Evolutionary conservation across 169 alveolate genomes (phyloP), one percentile per base, ranked within the genome.

Genomic region (Plasmodium cynomolgi): DNA sequence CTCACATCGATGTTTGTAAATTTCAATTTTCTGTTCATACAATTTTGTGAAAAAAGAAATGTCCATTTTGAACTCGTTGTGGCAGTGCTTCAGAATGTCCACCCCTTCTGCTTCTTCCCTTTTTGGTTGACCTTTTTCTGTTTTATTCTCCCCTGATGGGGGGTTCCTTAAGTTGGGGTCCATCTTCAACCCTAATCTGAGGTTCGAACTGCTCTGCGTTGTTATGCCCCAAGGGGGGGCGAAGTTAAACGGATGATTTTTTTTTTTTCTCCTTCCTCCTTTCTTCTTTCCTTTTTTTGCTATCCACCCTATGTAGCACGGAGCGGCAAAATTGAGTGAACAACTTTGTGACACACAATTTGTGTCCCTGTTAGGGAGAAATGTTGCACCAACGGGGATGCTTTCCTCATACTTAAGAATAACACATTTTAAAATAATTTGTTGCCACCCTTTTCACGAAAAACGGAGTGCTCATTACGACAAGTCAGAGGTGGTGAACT

Each of bases 21-120:
- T 47, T 58, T 81, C 77, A 8, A 81, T 81, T 71, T 90, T 90
- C 8, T 54, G 71, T 58, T 90, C 86, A 58, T 90, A 83, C 56
- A 90, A 20, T 41, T 79, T 50, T 3, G 83, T 80, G 74, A 90
- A 90, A 81, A 80, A 90, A 41, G 94, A 90, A 39, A 90, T 81
- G 68, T 81, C 94, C 83, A 90, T 79, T 79, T 90, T 90, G 37
- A 90, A 90, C 26, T 90, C 91, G 44, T 90, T 90, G 71, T 20
- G 6, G 23, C 81, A 54, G 23, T 86, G 86, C 31, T 86, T 86
- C 68, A 86, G 47, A 34, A 86, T 54, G 58, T 75, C 33, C 11
- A 8, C 17, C 17, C 44, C 3, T 68, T 56, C 58, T 4, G 9
- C 50, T 26, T 1, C 9, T 41, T 81, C 26, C 37, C 7, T 47